phyloP scores from a whole-genome alignment of 257 asterid species.

The Solanum pennellii region DNA sequence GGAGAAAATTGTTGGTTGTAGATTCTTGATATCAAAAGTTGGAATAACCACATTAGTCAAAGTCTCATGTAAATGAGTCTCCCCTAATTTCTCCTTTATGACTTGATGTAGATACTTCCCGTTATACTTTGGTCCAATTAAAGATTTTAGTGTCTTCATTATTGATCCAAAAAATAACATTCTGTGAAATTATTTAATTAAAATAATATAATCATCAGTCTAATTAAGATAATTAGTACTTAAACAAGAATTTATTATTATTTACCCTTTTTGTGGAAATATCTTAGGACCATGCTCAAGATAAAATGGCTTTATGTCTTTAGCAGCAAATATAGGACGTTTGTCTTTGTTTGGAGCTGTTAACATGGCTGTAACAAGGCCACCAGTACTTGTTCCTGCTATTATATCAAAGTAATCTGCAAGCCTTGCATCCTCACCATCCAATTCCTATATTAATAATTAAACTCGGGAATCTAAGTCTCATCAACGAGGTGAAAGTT shows the following conservation, averaged over 20 bases:
- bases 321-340: slow-evolving; percentile 45
- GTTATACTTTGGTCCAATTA: slow-evolving; percentile 28
- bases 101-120: slow-evolving; percentile 17
- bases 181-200: not conserved
- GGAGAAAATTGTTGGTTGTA: slow-evolving; percentile 16
- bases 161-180: not conserved
- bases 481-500: not conserved
- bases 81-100: slow-evolving; percentile 7
- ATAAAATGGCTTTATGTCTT: slow-evolving; percentile 39
- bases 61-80: slow-evolving; percentile 2
- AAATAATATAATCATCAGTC: not conserved
- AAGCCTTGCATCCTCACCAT: slow-evolving; percentile 42
- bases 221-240: not conserved
- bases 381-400: slow-evolving; percentile 68
- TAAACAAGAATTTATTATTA: not conserved
- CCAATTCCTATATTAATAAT: slow-evolving; percentile 13
- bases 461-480: too few relatives aligned
- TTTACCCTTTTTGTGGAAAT: slow-evolving; percentile 12
- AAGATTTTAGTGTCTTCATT: not conserved
- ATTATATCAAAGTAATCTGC: slow-evolving; percentile 59
- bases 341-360: slow-evolving; percentile 38
- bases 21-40: slow-evolving; percentile 14
- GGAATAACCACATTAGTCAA: slow-evolving; percentile 20
- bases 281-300: slow-evolving; percentile 29
- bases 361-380: slow-evolving; percentile 48